A percentile compares a stretch with the other conserved stretches of the same genome.
Conservation (phyloP, 331 rosid genomes). For the Quercus phellos region DNA sequence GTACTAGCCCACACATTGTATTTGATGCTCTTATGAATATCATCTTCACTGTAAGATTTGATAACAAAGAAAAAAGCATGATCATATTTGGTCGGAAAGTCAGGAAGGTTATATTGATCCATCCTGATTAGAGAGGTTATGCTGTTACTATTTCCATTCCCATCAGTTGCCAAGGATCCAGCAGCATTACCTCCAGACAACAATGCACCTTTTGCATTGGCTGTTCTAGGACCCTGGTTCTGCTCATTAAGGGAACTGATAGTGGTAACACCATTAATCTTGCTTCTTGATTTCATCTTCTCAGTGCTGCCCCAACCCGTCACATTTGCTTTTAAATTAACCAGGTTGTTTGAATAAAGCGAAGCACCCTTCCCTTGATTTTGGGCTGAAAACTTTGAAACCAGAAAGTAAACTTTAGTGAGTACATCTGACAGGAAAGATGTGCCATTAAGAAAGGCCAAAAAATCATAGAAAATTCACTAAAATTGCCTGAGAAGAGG, state of each 20-base stretch:
- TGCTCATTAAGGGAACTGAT: slow-evolving; percentile 35
- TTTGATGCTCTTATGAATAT: slow-evolving; percentile 82
- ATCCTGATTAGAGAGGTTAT: slow-evolving; percentile 28
- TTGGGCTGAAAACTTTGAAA: slow-evolving; percentile 44
- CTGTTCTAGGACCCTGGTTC: slow-evolving; percentile 54
- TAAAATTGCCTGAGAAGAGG: slow-evolving; percentile 18
- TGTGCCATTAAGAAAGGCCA: slow-evolving; percentile 39
- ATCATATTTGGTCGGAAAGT: slow-evolving; percentile 63
- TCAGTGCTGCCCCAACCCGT: slow-evolving; percentile 59
- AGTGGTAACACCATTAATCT: slow-evolving; percentile 29
- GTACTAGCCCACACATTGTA: slow-evolving; percentile 88
- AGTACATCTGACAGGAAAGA: slow-evolving; percentile 42
- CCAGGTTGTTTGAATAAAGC: slow-evolving; percentile 46
- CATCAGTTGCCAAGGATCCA: slow-evolving; percentile 24
- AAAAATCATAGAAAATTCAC: slow-evolving; percentile 20
- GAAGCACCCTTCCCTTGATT: slow-evolving; percentile 57
- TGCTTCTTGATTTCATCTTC: slow-evolving; percentile 56
- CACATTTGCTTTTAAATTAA: slow-evolving; percentile 36
- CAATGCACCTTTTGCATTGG: slow-evolving; percentile 30
- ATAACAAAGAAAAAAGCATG: slow-evolving; percentile 70
- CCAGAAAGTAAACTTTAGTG: slow-evolving; percentile 40
- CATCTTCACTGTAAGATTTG: slow-evolving; percentile 86
- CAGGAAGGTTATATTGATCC: slow-evolving; percentile 66
- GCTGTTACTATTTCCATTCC: slow-evolving; percentile 23
- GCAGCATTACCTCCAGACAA: slow-evolving; percentile 30